Conservation (phyloP, 495 filamentous ascomycete species). For the Parathielavia appendiculata region DNA sequence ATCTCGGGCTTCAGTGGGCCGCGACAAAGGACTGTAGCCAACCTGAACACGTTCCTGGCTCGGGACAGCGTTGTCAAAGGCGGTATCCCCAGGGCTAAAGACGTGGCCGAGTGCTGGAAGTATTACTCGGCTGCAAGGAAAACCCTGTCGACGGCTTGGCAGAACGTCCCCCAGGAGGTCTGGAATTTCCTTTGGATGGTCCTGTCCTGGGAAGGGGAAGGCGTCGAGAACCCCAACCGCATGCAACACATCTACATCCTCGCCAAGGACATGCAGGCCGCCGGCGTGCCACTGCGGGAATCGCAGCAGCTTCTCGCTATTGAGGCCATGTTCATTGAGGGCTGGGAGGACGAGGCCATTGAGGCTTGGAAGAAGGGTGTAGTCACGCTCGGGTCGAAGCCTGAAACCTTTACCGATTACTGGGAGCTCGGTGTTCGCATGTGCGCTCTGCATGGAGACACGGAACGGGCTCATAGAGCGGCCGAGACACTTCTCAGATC, state of each 20-base stretch:
- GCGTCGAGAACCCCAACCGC: slow-evolving; percentile 45
- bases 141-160: slow-evolving; percentile 40
- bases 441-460: slow-evolving; percentile 54
- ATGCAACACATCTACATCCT: slow-evolving; percentile 57
- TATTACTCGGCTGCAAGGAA: slow-evolving; percentile 41
- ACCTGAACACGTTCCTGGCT: slow-evolving; percentile 28
- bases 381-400: slow-evolving; percentile 46
- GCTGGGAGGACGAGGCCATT: slow-evolving; percentile 55
- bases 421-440: slow-evolving; percentile 67
- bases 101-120: slow-evolving; percentile 39
- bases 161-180: slow-evolving; percentile 42
- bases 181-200: slow-evolving; percentile 55
- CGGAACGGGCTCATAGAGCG: slow-evolving; percentile 59
- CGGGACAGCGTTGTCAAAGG: slow-evolving; percentile 29
- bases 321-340: slow-evolving; percentile 57
- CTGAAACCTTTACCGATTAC: slow-evolving; percentile 51
- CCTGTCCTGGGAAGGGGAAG: slow-evolving; percentile 34
- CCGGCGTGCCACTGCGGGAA: slow-evolving; percentile 47
- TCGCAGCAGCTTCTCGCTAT: slow-evolving; percentile 60
- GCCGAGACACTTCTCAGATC: slow-evolving; percentile 54
- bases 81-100: slow-evolving; percentile 28
- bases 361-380: slow-evolving; percentile 60
- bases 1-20: slow-evolving; percentile 26
- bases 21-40: slow-evolving; percentile 22
- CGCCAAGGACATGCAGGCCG: slow-evolving; percentile 55